Evolutionary conservation across 768 basidiomycete genomes (phyloP).

Genomic region (Pleurotus ostreatus): DNA sequence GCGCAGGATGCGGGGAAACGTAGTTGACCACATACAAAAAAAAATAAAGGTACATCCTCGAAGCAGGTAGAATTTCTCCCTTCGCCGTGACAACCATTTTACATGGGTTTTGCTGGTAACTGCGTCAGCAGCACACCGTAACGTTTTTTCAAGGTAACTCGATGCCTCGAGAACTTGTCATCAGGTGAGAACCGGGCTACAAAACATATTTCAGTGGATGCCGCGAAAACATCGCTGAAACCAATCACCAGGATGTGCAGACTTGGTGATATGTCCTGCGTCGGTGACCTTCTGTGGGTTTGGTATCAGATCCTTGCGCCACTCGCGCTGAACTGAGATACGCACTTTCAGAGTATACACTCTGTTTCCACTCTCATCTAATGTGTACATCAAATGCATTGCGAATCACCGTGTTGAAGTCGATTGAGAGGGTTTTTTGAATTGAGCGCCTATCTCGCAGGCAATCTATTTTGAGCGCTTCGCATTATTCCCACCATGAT

Average conservation of each 20-base stretch:
- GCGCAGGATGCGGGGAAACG: no score
- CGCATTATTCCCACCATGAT: background rate
- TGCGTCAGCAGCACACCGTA: conserved; percentile 87
- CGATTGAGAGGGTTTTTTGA: background rate
- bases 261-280: conserved; percentile 82
- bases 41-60: no score
- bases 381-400: conserved; percentile 98
- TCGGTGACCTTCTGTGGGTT: conserved; percentile 75
- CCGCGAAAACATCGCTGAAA: background rate
- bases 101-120: conserved; percentile 85
- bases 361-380: conserved; percentile 74
- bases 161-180: conserved; percentile 97
- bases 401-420: background rate
- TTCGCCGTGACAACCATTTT: conserved; percentile 16
- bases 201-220: background rate
- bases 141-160: conserved; percentile 95
- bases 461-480: background rate
- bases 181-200: conserved; percentile 98
- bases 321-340: background rate
- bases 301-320: background rate
- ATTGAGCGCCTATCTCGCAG: background rate
- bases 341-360: conserved; percentile 90
- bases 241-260: conserved; percentile 88
- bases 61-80: no score
- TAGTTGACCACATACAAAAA: no score